phyloP scores from a whole-genome alignment of 805 yeast genomes.

The baker's yeast (Saccharomyces cerevisiae) region DNA sequence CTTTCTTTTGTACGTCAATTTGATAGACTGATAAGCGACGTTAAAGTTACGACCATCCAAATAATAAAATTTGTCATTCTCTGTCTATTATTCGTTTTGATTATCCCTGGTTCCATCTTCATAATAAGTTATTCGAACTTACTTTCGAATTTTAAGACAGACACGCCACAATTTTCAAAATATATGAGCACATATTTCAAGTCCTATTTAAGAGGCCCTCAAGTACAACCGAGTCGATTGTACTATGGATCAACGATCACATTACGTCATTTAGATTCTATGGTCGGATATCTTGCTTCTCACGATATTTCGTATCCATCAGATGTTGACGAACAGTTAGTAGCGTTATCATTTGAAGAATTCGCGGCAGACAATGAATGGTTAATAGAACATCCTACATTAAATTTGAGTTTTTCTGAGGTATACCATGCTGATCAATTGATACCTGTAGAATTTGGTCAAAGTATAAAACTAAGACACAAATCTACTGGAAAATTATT shows the following conservation, averaged over 20 bases:
- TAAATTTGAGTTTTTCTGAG: conserved; percentile 22
- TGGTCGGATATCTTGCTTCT: conserved; percentile 77
- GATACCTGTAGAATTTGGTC: conserved; percentile 43
- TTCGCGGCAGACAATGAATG: conserved; percentile 63
- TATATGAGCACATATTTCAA: conserved; percentile 62
- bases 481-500: conserved; percentile 56
- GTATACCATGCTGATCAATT: conserved; percentile 5
- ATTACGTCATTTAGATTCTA: conserved; percentile 57
- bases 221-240: conserved; percentile 49
- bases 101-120: conserved; percentile 54
- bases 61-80: conserved; percentile 36
- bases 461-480: conserved; percentile 61
- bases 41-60: conserved; percentile 34
- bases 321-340: conserved; percentile 72
- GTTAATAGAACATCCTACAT: conserved; percentile 46
- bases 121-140: conserved; percentile 49
- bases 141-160: conserved; percentile 11
- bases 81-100: conserved; percentile 38
- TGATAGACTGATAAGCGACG: conserved; percentile 69
- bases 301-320: conserved; percentile 54
- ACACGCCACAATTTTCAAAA: conserved; percentile 20
- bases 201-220: conserved; percentile 39
- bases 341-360: conserved; percentile 57
- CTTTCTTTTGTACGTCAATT: conserved; percentile 38
- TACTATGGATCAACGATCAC: conserved; percentile 65